Evolutionary conservation across 2,329 filamentous ascomycete species (phyloP).

Genomic region (Penicillium sp.): DNA sequence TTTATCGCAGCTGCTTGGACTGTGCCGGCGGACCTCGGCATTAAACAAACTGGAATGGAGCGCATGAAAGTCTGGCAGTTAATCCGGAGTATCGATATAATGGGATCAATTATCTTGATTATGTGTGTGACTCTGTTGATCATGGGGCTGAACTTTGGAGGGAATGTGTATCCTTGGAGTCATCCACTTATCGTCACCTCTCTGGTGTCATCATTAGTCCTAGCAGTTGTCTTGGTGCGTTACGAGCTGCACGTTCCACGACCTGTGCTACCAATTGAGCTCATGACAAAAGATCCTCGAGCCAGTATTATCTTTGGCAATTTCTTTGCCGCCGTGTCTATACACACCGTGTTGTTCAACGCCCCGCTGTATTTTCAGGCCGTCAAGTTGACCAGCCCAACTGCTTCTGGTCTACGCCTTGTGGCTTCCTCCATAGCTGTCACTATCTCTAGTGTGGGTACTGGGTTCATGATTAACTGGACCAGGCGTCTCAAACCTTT

Average conservation of each 20-base stretch:
- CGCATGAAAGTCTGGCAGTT: slow-evolving; percentile 43
- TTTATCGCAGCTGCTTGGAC: slow-evolving; percentile 26
- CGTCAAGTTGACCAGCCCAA: slow-evolving; percentile 67
- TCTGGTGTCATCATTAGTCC: slow-evolving; percentile 41
- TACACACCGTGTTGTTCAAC: slow-evolving; percentile 64
- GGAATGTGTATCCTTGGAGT: slow-evolving; percentile 52
- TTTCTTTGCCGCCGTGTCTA: slow-evolving; percentile 50
- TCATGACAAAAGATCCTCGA: slow-evolving; percentile 48
- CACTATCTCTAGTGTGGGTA: slow-evolving; percentile 55
- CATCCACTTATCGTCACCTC: slow-evolving; percentile 52
- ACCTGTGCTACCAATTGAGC: slow-evolving; percentile 51
- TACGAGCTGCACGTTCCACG: slow-evolving; percentile 46
- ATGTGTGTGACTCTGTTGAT: slow-evolving; percentile 49
- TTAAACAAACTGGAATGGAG: slow-evolving; percentile 43
- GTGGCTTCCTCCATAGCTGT: slow-evolving; percentile 61
- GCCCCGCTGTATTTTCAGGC: slow-evolving; percentile 75
- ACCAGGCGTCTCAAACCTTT: slow-evolving; percentile 61
- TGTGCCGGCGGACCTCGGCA: slow-evolving; percentile 46
- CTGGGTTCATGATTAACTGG: slow-evolving; percentile 62
- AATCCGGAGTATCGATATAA: slow-evolving; percentile 50
- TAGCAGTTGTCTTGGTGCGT: slow-evolving; percentile 40
- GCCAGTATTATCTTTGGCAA: slow-evolving; percentile 53
- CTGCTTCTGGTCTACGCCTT: slow-evolving; percentile 69
- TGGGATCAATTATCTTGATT: slow-evolving; percentile 50
- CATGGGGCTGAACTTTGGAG: slow-evolving; percentile 53